These are phyloP conservation scores for Pulveroboletus sp. DNA, from an alignment of 768 basidiomycete genomes.

Conservation along the genomic window DNA sequence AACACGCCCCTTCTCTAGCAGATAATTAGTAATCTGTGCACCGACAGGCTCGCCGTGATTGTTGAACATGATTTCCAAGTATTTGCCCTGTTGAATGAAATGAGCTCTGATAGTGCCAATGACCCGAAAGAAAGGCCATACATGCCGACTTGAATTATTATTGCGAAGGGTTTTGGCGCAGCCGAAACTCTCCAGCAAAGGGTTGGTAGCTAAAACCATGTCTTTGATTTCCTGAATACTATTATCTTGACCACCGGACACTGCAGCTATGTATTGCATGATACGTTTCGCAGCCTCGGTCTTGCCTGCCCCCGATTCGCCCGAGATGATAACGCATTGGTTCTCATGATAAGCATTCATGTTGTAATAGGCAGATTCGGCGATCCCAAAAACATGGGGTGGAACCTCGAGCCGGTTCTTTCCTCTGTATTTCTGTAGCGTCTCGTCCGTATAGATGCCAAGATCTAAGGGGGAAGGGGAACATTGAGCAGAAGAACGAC, in stretches of 20 bases:
- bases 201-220: constrained; percentile 99
- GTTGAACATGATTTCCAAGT: constrained; percentile 99
- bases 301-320: constrained; percentile 98
- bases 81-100: constrained; percentile 73
- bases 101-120: constrained; percentile 3
- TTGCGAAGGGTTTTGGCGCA: constrained; percentile 98
- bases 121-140: constrained; percentile 39
- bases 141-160: constrained; percentile 98
- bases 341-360: constrained; percentile 99
- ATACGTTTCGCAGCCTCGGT: constrained; percentile 99
- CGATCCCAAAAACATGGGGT: constrained; percentile 96
- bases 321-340: constrained; percentile 99
- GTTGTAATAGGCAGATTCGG: constrained; percentile 96
- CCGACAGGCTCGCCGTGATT: constrained; percentile 88
- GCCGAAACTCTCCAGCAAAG: constrained; percentile 94
- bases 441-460: constrained; percentile 94
- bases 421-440: constrained; percentile 79
- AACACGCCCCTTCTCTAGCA: constrained; percentile 94
- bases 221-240: constrained; percentile 98
- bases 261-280: constrained; percentile 99
- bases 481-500: constrained; percentile 3
- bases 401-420: constrained; percentile 98
- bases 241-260: constrained; percentile 81
- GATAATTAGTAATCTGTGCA: constrained; percentile 97
- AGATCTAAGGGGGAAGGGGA: constrained; percentile 55